Evolutionary conservation across 306 rosid species (phyloP).

Genomic region (Albizia julibrissin): DNA sequence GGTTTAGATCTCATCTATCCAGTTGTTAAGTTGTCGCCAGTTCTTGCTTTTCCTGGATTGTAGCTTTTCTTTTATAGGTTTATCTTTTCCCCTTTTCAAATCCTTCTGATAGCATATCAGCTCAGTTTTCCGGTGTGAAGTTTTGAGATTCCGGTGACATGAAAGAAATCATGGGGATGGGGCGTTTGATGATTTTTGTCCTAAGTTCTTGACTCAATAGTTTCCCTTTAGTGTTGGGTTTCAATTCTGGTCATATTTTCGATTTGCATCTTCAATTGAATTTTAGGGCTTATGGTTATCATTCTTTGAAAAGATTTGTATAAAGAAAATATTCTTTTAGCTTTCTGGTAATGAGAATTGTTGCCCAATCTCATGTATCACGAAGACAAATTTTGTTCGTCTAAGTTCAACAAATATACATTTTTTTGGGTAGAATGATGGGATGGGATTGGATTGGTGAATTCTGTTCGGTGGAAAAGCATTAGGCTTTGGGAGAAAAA

Average conservation of each 20-base stretch:
- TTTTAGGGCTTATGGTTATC: neutral
- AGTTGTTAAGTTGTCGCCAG: neutral
- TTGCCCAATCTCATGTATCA: neutral
- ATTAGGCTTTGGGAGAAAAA: conserved; percentile 2
- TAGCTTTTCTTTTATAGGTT: neutral
- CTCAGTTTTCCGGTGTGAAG: conserved; percentile 8
- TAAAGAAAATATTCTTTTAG: neutral
- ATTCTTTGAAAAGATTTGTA: neutral
- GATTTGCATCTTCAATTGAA: conserved; percentile 1
- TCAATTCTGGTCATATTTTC: neutral
- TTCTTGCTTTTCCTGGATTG: neutral
- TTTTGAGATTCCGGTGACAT: conserved; percentile 23
- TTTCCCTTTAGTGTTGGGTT: neutral
- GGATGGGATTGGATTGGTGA: conserved; percentile 10
- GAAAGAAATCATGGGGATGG: neutral
- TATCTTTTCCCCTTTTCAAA: neutral
- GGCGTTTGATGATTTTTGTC: conserved; percentile 13
- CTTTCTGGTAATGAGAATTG: neutral
- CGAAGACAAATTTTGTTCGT: conserved; percentile 6
- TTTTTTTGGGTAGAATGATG: conserved; percentile 6
- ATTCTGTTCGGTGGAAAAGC: neutral
- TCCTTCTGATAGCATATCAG: neutral
- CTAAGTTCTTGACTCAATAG: conserved; percentile 18
- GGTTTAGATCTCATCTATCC: conserved; percentile 27
- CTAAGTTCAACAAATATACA: neutral